Base-by-base conservation (phyloP, 805 yeast species). In the Nakazawaea populi region DNA sequence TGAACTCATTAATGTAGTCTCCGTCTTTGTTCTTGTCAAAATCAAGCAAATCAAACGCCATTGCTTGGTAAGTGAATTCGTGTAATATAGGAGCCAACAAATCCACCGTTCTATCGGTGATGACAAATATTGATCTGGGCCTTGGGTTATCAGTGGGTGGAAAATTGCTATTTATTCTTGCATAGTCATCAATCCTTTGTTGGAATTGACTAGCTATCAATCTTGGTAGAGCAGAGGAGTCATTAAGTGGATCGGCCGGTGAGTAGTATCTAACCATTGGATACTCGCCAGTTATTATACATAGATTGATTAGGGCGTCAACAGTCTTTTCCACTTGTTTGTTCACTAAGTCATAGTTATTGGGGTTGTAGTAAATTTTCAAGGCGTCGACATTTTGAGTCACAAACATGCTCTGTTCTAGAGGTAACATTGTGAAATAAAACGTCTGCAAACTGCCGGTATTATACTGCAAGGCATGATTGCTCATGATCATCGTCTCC, bases 61-160 rank as follows among this genome's bases (percentile, higher is more conserved):
- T 83, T 4, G 97, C 91, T 67, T 92, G 96, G 66, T 91, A 94
- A 28, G 85, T 80, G 66, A 91, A 89, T 63, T 89, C 96, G 65
- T 94, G 98, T 49, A 91, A 67, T 44, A 94, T 64, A 0, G 97
- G 96, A 6, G 94, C 87, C 59, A 80, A 79, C 46, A 86, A 71
- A 64, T 95, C 99, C 63, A 90, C 63, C 1, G 96, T 76, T 55
- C 99, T 75, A 66, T 94, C 99, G 2, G 87, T 73, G 18, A 94
- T 80, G 35, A 94, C 66, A 56, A 92, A 74, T 0, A 87, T 74
- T 0, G 96, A 77, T 54, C 94, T 74, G 24, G 89, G 88, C 57
- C 87, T 78, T 35, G 72, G 62, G 18, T 60, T 60, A 24, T 57
- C 58, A 55, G 70, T 67, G 1, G 82, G 81, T 6, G 88, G 87